Percentiles rank a stretch among this genome's conserved stretches.
Conservation (phyloP, 2,329 filamentous ascomycete species). For the Aspergillus calidoustus region DNA sequence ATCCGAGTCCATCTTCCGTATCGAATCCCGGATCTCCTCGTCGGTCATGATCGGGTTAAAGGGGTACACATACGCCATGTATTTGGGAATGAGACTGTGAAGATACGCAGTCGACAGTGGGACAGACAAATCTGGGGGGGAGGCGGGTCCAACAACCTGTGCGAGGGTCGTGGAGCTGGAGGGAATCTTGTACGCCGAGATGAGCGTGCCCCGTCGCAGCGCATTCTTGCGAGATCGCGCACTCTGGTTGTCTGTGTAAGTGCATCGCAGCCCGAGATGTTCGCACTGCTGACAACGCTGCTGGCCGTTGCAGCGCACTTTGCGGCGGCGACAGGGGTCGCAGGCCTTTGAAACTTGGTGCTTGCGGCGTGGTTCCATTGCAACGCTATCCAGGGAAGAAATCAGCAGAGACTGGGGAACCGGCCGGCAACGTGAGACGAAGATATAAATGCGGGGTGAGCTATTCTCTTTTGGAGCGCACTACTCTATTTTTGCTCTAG, state of each 20-base stretch:
- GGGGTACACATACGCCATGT: constrained; percentile 52
- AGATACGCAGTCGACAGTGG: constrained; percentile 34
- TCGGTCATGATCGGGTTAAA: constrained; percentile 53
- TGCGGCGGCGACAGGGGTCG: constrained; percentile 52
- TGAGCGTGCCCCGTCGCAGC: constrained; percentile 46
- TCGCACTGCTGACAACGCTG: constrained; percentile 49
- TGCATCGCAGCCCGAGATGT: constrained; percentile 52
- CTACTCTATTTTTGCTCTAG: background rate
- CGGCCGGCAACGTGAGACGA: background rate
- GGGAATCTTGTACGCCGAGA: constrained; percentile 43
- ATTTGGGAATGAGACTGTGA: constrained; percentile 50
- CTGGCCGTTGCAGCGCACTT: constrained; percentile 54
- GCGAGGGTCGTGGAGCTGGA: background rate
- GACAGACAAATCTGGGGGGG: constrained; percentile 13
- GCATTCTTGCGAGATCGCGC: constrained; percentile 43
- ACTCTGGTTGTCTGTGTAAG: constrained; percentile 39
- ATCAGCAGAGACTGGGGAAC: background rate
- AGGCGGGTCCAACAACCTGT: background rate
- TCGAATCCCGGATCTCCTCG: constrained; percentile 42
- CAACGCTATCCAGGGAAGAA: background rate
- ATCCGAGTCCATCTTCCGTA: constrained; percentile 43
- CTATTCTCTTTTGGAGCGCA: background rate
- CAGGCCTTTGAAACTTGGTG: constrained; percentile 41
- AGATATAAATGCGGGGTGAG: background rate
- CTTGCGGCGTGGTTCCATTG: background rate